These are phyloP conservation scores for Pinus albicaulis DNA, from an alignment of 75 land plant species.

Conservation along the genomic window DNA sequence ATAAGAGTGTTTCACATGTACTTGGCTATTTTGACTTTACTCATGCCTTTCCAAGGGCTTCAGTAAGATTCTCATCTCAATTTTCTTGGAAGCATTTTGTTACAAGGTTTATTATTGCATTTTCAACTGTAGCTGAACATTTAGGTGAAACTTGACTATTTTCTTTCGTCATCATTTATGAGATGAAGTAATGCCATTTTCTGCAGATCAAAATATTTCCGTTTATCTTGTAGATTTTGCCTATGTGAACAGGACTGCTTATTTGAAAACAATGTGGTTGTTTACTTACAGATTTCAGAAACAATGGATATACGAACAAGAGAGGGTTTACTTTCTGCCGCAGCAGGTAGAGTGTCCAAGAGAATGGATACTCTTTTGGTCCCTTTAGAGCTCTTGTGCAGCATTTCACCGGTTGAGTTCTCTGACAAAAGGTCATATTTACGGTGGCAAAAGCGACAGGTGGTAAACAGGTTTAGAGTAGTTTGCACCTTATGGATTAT, in stretches of 20 bases:
- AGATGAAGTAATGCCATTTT: neutral
- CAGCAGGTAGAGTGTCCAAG: conserved; percentile 85
- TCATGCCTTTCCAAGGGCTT: neutral
- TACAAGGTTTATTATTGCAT: too few species aligned
- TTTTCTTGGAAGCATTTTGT: too few species aligned
- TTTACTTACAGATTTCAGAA: conserved; percentile 69
- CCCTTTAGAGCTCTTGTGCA: conserved; percentile 86
- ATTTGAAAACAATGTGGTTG: neutral
- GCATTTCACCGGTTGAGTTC: conserved; percentile 83
- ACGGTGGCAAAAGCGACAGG: conserved; percentile 98
- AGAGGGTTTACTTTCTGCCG: conserved; percentile 82
- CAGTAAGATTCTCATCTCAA: too few species aligned
- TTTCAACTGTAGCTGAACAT: neutral
- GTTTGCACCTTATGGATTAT: neutral
- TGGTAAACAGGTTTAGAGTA: conserved; percentile 1
- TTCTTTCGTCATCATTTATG: neutral
- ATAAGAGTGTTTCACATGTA: neutral
- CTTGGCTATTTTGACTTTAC: neutral
- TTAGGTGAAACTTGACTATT: neutral
- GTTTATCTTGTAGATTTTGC: neutral
- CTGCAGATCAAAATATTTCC: neutral
- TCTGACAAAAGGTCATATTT: conserved; percentile 81
- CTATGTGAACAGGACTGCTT: neutral
- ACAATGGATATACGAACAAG: conserved; percentile 79
- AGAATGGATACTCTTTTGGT: conserved; percentile 94